Evolutionary conservation across 208 protist genomes (phyloP).

Genomic region (Leishmania tropica): DNA sequence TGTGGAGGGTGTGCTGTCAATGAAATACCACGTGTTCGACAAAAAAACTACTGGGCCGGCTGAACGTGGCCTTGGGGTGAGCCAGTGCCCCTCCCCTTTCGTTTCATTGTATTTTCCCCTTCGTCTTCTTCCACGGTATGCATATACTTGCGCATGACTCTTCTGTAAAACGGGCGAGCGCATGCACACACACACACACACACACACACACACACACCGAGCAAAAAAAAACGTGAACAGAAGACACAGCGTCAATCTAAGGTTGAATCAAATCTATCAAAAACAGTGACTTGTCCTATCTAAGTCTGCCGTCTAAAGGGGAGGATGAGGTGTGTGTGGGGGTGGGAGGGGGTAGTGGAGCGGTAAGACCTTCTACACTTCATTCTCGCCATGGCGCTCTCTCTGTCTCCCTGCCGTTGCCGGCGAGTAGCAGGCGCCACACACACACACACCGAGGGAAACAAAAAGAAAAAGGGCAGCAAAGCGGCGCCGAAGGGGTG

Average conservation of each 20-base stretch:
- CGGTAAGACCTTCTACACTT: neutral
- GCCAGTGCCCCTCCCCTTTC: neutral
- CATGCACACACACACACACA: neutral
- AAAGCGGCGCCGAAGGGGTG: neutral
- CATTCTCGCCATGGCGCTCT: neutral
- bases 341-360: neutral
- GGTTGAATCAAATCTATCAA: constrained; percentile 1
- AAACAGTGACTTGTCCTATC: neutral
- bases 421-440: neutral
- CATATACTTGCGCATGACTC: neutral
- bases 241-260: neutral
- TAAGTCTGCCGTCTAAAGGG: neutral
- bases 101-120: neutral
- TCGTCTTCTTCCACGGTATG: neutral
- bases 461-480: neutral
- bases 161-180: neutral
- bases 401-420: neutral
- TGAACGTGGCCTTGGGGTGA: neutral
- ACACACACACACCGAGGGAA: neutral
- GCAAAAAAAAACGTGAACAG: neutral
- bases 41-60: neutral
- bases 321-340: neutral
- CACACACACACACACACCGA: neutral
- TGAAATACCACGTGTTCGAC: neutral
- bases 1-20: neutral